Evolutionary conservation across 192 early-diverging fungal genomes (phyloP), one percentile per base, ranked within the genome.

Genomic region (Coemansia sp.): DNA sequence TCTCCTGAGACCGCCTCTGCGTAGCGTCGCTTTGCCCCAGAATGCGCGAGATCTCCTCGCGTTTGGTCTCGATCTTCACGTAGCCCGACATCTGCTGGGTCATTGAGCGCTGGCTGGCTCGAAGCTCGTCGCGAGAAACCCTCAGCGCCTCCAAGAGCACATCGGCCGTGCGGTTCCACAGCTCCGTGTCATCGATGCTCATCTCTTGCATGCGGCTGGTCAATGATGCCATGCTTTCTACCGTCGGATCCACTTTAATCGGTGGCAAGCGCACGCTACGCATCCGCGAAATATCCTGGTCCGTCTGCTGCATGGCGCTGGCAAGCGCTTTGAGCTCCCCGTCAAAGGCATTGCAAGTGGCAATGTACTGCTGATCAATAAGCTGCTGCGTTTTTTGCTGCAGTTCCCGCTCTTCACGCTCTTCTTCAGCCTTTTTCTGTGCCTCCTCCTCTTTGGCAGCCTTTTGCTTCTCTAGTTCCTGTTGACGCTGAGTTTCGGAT

Each of bases 341-440:
- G 47, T 76, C 73, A 16, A 76, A 62, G n/a, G 11, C 38, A 39
- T 76, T 76, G 62, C 66, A 69, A 16, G 66, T 76, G 6, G 47
- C n/a, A 17, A 69, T 60, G 18, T 69, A 76, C 51, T 76, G 73
- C 45, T 64, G 51, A 46, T 57, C 60, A 41, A 76, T 40, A 18
- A 76, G 50, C 45, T 54, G 49, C 26, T 61, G 62, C 11, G 73
- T 40, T 39, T 56, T 62, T 3, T 6, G 30, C 41, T 62, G 58
- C 36, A 66, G 43, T 39, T 76, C 66, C 15, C 54, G 66, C 11
- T 56, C 21, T 34, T 58, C 38, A 15, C 48, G 45, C 11, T 45
- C 46, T 42, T 57, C 18, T 41, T 41, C 46, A 12, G 26, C 38
- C 23, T 47, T 16, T 34, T 47, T 20, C 7, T 39, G 44, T 37